These are phyloP conservation scores for Acer yangbiense DNA, from an alignment of 345 rosid species.

Conservation along the genomic window DNA sequence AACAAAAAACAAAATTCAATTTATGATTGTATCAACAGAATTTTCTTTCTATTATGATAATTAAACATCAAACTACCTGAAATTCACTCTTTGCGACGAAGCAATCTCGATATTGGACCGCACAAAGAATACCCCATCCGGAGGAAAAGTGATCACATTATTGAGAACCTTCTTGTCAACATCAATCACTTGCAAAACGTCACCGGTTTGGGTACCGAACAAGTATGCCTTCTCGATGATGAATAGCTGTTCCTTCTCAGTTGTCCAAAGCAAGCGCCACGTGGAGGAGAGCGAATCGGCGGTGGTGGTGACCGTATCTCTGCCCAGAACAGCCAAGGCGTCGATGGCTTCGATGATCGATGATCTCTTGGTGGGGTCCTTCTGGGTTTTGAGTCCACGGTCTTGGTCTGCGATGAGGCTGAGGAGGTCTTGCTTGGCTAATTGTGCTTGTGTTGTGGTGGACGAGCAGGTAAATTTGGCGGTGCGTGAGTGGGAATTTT, in stretches of 20 bases:
- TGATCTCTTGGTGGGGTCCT: slow-evolving; percentile 50
- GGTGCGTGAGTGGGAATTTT: neutral
- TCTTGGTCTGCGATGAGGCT: slow-evolving; percentile 75
- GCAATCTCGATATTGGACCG: slow-evolving; percentile 68
- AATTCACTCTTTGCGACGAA: slow-evolving; percentile 79
- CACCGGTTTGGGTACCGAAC: slow-evolving; percentile 78
- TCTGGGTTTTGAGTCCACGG: slow-evolving; percentile 82
- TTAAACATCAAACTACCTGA: slow-evolving; percentile 42
- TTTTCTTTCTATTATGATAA: too few relatives aligned
- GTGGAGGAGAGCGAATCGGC: slow-evolving; percentile 66
- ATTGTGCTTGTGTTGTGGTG: slow-evolving; percentile 34
- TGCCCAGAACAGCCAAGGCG: slow-evolving; percentile 60
- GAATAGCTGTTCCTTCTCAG: slow-evolving; percentile 95
- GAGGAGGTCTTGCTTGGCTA: slow-evolving; percentile 63
- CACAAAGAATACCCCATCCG: slow-evolving; percentile 87
- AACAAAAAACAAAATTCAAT: neutral
- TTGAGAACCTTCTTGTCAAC: slow-evolving; percentile 57
- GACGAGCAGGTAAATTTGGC: slow-evolving; percentile 40
- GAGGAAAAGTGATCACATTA: slow-evolving; percentile 92
- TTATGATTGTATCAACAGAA: neutral
- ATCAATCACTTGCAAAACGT: slow-evolving; percentile 88
- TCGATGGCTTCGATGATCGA: slow-evolving; percentile 69
- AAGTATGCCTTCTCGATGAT: slow-evolving; percentile 79
- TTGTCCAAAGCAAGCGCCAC: slow-evolving; percentile 90
- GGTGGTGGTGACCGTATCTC: slow-evolving; percentile 65